Percentiles rank a stretch among this genome's conserved stretches.
phyloP scores from a whole-genome alignment of 495 filamentous ascomycete genomes.

The Penicillium argentinense region DNA sequence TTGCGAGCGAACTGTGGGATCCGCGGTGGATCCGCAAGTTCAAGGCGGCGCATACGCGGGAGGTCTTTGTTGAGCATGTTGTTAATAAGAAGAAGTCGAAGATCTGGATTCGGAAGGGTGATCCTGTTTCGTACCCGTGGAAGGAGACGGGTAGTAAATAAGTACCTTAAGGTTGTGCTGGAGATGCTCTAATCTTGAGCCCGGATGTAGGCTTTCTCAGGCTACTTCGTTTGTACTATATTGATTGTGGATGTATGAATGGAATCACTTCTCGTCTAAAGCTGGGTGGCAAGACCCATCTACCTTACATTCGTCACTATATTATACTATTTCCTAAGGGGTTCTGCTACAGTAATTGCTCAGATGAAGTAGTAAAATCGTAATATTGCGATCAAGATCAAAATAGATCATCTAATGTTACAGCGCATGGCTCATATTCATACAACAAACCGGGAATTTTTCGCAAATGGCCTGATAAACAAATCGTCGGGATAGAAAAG shows the following conservation, averaged over 20 bases:
- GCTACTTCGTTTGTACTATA: too few species aligned
- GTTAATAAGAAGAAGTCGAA: conserved; percentile 83
- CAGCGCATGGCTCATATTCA: conserved; percentile 6
- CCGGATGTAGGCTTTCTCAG: neutral
- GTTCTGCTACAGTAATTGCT: too few species aligned
- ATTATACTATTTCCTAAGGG: too few species aligned
- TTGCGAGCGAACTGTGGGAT: conserved; percentile 96
- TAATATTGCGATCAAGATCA: neutral
- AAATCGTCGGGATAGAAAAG: neutral
- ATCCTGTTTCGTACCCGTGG: conserved; percentile 74
- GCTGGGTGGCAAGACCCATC: too few species aligned
- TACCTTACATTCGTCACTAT: too few species aligned
- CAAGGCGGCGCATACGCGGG: conserved; percentile 65
- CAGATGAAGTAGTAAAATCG: neutral
- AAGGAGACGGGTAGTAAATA: conserved; percentile 58
- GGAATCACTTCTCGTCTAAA: too few species aligned
- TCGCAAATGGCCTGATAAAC: too few species aligned
- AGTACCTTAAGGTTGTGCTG: neutral
- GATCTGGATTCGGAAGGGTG: conserved; percentile 85
- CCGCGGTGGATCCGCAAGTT: conserved; percentile 81
- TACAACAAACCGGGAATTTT: conserved; percentile 9
- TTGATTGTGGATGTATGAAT: too few species aligned
- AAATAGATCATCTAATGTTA: neutral
- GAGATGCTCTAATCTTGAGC: neutral
- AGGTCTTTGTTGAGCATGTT: conserved; percentile 81